Evolutionary conservation across 2,329 filamentous ascomycete genomes (phyloP).

Genomic region (Aspergillus pseudonomiae): DNA sequence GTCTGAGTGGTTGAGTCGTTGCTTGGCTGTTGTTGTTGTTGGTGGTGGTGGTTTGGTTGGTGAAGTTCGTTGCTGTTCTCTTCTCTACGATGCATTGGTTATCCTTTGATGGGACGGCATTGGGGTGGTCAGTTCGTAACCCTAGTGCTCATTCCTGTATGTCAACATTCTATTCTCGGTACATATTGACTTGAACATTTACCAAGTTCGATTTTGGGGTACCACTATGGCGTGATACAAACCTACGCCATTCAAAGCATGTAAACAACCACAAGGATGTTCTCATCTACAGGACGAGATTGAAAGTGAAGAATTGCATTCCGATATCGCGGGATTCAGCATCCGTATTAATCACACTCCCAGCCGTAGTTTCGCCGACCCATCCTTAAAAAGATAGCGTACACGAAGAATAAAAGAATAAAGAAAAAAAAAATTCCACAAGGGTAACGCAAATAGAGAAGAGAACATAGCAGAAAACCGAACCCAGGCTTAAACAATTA

Average conservation of each 20-base stretch:
- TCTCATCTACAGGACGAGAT: slow-evolving; percentile 3
- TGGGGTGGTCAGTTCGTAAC: not conserved
- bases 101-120: not conserved
- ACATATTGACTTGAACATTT: slow-evolving; percentile 5
- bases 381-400: slow-evolving; percentile 31
- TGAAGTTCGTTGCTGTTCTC: not conserved
- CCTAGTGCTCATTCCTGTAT: not conserved
- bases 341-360: slow-evolving; percentile 31
- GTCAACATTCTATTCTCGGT: slow-evolving; percentile 6
- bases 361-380: slow-evolving; percentile 36
- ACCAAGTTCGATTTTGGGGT: not conserved
- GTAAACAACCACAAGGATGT: not conserved
- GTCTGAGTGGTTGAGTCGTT: not conserved
- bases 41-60: no score
- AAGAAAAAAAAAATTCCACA: slow-evolving; percentile 9
- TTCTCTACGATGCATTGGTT: slow-evolving; percentile 3
- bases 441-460: slow-evolving; percentile 23
- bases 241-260: not conserved
- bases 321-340: slow-evolving; percentile 28
- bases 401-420: slow-evolving; percentile 24
- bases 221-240: not conserved
- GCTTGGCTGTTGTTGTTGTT: not conserved
- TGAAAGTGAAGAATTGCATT: slow-evolving; percentile 20
- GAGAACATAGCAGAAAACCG: slow-evolving; percentile 20
- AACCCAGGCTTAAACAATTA: slow-evolving; percentile 16